Base-by-base conservation (phyloP, 139 green algal genomes). In the Chlorella sorokiniana region DNA sequence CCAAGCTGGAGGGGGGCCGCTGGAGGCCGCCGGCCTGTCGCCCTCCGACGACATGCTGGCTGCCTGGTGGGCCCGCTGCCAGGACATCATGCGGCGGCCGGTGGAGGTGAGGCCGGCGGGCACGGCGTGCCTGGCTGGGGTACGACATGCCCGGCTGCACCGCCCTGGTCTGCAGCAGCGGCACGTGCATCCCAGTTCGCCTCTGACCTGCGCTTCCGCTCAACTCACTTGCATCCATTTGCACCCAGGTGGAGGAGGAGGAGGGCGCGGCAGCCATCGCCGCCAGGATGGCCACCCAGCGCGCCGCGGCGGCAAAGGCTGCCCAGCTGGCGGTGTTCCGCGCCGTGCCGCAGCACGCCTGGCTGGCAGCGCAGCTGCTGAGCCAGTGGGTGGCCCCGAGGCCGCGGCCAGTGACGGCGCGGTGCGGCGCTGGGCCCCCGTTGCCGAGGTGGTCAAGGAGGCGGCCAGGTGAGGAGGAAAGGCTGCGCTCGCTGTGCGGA, bases 351-450 rank as follows among this genome's bases (percentile, higher is more conserved):
- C 78, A 85, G 76, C 68, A 76, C 54, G 33, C 42, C 37, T 73
- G 59, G 76, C 78, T 91, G 42, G 86, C 81, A 4, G 63, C 82
- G 10, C 78, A 87, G 54, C 77, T 91, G 59, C 22, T 91, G n/a
- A 90, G 85, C n/a, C 84, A 91, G 65, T 86, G 78, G 41, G 76
- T 82, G 37, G 81, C 25, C 81, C 82, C 33, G 71, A 81, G 62
- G 69, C 65, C 37, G 48, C 48, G 27, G 77, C 80, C 2, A 74
- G 42, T 10, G 59, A 65, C 40, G 23, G 38, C 37, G 52, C 54
- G 40, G 64, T 72, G 37, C 48, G 52, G 63, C 73, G 52, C 27
- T 76, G 79, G 76, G 68, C 79, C 11, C 51, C 51, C 1, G 73
- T 79, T 52, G 73, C 59, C 3, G 85, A 82, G 5, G 61, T 82